These are phyloP conservation scores for Lentinula raphanica DNA, from an alignment of 768 basidiomycete genomes.

Conservation along the genomic window DNA sequence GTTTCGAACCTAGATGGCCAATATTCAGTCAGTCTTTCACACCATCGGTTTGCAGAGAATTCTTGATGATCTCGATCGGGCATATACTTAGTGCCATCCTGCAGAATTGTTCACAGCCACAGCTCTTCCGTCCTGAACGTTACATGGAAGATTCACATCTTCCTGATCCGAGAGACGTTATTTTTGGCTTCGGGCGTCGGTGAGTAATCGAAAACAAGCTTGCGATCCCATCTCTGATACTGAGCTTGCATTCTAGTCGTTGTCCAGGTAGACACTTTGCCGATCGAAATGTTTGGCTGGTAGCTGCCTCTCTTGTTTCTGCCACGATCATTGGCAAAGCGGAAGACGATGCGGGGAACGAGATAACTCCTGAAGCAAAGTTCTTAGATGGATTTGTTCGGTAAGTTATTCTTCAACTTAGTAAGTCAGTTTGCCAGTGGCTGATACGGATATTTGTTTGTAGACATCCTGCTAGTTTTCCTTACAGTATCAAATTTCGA, in stretches of 20 bases:
- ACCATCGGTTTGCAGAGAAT: not conserved
- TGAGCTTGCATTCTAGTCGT: conserved; percentile 25
- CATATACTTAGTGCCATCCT: conserved; percentile 36
- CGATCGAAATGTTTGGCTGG: conserved; percentile 41
- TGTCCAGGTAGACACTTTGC: conserved; percentile 56
- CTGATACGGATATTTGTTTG: not conserved
- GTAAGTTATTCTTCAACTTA: conserved; percentile 24
- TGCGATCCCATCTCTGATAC: not conserved
- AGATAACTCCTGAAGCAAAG: conserved; percentile 30
- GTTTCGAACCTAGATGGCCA: conserved; percentile 2
- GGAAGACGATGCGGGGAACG: conserved; percentile 36
- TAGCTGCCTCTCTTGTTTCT: conserved; percentile 38
- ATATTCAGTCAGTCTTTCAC: conserved; percentile 9
- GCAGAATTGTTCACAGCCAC: conserved; percentile 40
- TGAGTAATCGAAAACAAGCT: conserved; percentile 17
- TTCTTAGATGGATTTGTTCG: conserved; percentile 42
- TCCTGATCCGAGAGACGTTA: conserved; percentile 41
- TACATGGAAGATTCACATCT: conserved; percentile 34
- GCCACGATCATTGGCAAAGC: conserved; percentile 40
- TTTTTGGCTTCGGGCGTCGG: conserved; percentile 58
- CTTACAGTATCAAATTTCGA: conserved; percentile 41
- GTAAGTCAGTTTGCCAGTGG: too few species aligned
- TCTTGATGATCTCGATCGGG: not conserved
- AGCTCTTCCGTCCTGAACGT: conserved; percentile 45
- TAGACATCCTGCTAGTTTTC: conserved; percentile 51